Conservation (phyloP, 2,329 filamentous ascomycete species). For the Pseudogymnoascus sp. region DNA sequence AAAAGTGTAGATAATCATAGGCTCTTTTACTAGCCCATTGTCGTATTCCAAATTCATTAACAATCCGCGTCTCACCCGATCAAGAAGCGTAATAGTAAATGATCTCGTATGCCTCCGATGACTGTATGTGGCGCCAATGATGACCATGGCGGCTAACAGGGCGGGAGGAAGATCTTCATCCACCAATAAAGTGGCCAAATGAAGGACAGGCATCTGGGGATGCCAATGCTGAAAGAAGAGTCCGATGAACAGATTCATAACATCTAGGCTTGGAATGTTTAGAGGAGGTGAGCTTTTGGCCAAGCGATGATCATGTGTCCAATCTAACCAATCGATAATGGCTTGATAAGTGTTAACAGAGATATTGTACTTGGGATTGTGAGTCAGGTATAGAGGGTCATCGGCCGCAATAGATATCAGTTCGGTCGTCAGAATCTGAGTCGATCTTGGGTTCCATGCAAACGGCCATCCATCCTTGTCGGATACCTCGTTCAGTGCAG, state of each 20-base stretch:
- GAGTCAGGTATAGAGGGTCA: conserved; percentile 16
- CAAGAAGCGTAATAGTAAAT: conserved; percentile 20
- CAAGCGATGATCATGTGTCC: not conserved
- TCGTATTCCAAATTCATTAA: conserved; percentile 18
- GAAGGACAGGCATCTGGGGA: conserved; percentile 21
- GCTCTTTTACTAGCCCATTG: conserved; percentile 18
- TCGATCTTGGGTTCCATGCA: conserved; percentile 17
- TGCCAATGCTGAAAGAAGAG: conserved; percentile 22
- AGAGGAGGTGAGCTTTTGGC: not conserved
- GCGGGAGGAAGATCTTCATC: conserved; percentile 19
- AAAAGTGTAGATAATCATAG: conserved; percentile 21
- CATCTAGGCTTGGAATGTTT: conserved; percentile 16
- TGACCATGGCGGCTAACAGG: conserved; percentile 19
- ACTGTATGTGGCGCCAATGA: conserved; percentile 20
- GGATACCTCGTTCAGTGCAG: conserved; percentile 16
- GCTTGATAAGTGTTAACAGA: conserved; percentile 15
- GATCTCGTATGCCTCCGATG: conserved; percentile 19
- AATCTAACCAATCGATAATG: conserved; percentile 9
- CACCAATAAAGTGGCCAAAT: conserved; percentile 20
- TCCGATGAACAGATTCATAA: conserved; percentile 21
- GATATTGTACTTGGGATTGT: conserved; percentile 20
- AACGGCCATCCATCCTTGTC: conserved; percentile 22
- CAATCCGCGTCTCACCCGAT: conserved; percentile 21
- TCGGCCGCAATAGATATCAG: conserved; percentile 15
- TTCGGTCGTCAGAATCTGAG: conserved; percentile 15